Base-by-base conservation (phyloP, 2,329 filamentous ascomycete species). In the Diplocarpon rosae region DNA sequence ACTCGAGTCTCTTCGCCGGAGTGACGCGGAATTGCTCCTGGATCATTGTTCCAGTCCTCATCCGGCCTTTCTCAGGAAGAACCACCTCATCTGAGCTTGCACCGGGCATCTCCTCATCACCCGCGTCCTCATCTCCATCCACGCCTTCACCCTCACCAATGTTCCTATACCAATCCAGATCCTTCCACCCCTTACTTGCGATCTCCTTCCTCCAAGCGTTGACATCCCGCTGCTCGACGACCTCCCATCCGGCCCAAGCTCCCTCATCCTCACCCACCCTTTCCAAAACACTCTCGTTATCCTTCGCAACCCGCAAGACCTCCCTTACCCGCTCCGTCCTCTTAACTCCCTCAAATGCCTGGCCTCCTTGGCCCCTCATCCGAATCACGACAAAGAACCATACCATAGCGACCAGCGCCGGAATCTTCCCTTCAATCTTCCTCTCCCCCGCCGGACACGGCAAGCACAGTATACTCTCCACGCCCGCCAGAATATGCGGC, bases 11-110 rank as follows among this genome's bases (percentile, higher is more conserved):
- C 52, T 76, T 77, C 49, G 71, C 67, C 39, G 80, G 76, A 50
- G 78, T 80, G 54, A 89, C 62, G 56, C 80, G 85, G 56, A 88
- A 82, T 56, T 84, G 80, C 37, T 74, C 72, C 61, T 88, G 83
- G 54, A 89, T 76, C 83, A 88, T 88, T 2, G 79, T 83, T 8
- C 53, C 52, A 12, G 55, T 13, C 8, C 47, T 54, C 12, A 33
- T 27, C 27, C 43, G 27, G 20, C 43, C 46, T 48, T 52, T 41
- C 49, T 52, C 43, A 52, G 39, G 54, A 43, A 37, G 14, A 14
- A 31, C 37, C 15, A 27, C 39, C 44, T 33, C 20, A 11, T 37
- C 20, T 37, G 37, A 17, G 16, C 43, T 37, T 9, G 35, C 43
- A 16, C 54, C 17, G 53, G 63, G 59, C 56, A 9, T 62, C 59